phyloP scores from a whole-genome alignment of 2,329 filamentous ascomycete species.

The Cladobotryum mycophilum region DNA sequence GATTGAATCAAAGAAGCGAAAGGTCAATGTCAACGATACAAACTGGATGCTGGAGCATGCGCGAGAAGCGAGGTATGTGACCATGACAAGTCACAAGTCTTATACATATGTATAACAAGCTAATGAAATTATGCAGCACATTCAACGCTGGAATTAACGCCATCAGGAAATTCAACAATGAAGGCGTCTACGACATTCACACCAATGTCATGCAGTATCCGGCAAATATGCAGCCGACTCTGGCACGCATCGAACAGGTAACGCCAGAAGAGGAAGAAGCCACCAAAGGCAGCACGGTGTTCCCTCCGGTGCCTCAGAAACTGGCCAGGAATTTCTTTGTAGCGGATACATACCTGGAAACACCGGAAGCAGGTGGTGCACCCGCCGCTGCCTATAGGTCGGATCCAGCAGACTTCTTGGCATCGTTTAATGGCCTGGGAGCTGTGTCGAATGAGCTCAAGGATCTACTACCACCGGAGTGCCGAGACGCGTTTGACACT shows the following conservation, averaged over 20 bases:
- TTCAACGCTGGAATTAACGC: slow-evolving; percentile 74
- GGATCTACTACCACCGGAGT: slow-evolving; percentile 61
- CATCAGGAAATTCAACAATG: slow-evolving; percentile 60
- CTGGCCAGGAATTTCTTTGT: slow-evolving; percentile 52
- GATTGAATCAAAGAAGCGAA: slow-evolving; percentile 73
- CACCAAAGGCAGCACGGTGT: slow-evolving; percentile 28
- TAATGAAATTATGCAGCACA: slow-evolving; percentile 46
- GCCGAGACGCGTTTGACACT: slow-evolving; percentile 64
- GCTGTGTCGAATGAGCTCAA: slow-evolving; percentile 59
- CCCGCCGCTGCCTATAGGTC: slow-evolving; percentile 38
- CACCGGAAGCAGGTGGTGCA: slow-evolving; percentile 41
- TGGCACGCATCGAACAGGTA: slow-evolving; percentile 74
- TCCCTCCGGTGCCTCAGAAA: slow-evolving; percentile 42
- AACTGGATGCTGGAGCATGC: slow-evolving; percentile 98
- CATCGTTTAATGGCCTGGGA: slow-evolving; percentile 55
- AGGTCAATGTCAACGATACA: slow-evolving; percentile 80
- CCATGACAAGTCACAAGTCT: background rate
- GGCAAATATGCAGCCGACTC: slow-evolving; percentile 80
- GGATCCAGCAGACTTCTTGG: slow-evolving; percentile 41
- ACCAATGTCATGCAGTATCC: slow-evolving; percentile 90
- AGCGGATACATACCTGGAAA: slow-evolving; percentile 49
- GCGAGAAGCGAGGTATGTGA: slow-evolving; percentile 70
- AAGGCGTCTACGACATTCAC: slow-evolving; percentile 86
- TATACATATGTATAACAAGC: slow-evolving; percentile 5
- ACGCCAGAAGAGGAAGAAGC: slow-evolving; percentile 33